Evolutionary conservation across 805 yeast genomes (phyloP), one percentile per base, ranked within the genome.

Genomic region (Metschnikowia colocasiae): DNA sequence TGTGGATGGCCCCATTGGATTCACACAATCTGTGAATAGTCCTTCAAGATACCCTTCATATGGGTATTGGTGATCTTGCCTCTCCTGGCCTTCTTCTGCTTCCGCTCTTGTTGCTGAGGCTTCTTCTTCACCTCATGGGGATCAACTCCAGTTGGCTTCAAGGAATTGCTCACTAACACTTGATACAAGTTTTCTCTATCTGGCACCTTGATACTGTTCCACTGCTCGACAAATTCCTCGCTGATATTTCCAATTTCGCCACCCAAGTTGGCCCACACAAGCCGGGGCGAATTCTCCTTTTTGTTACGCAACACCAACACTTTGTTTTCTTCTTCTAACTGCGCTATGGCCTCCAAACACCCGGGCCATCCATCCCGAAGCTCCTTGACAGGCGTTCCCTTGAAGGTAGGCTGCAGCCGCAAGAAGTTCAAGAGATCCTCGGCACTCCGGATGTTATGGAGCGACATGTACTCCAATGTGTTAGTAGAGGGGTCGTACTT

Each of bases 111-210:
- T 46, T 68, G 72, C 46, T 65, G 71, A 39, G 78, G 79, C 47
- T 78, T 80, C 62, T 82, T 85, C 67, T 84, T 87, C 50, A 90
- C 69, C n/a, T 87, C 80, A 35, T 90, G 87, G n/a, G 99, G 98
- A 63, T 94, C 99, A n/a, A 90, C 94, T 60, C 94, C 86, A 0
- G 98, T 92, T 8, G 99, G 99, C 65, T 90, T 94, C 64, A 94
- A 77, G n/a, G 96, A 92, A 50, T 87, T 82, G 50, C 82, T 87
- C 49, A 85, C 78, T 52, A 94, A 75, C 48, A 81, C 80, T 46
- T 83, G 81, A 22, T 95, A 95, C 51, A 94, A 73, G 47, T 85
- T 95, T 44, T 86, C 85, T 25, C 83, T 81, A 26, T 84, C 83
- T 2, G 99, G 99, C 27, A 92, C 75, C 58, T 82, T 82, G 15